phyloP scores from a whole-genome alignment of 164 flowering plant species.

The Taxillus chinensis region DNA sequence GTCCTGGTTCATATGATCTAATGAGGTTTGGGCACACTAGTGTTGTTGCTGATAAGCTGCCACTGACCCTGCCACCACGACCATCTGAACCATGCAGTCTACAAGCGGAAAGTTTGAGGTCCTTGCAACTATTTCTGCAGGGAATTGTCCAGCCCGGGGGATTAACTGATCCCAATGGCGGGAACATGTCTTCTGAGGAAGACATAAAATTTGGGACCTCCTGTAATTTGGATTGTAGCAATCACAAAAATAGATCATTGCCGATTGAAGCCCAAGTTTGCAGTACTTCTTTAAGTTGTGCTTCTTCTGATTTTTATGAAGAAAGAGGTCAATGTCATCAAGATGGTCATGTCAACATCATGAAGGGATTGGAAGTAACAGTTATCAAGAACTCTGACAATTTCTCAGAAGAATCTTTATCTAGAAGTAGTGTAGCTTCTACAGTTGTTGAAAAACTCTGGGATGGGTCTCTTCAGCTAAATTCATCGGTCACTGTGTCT shows the following conservation, averaged over 20 bases:
- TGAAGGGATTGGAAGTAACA: constrained; percentile 5
- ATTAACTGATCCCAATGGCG: constrained; percentile 1
- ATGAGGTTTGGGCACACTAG: neutral
- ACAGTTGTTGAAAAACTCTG: constrained; percentile 34
- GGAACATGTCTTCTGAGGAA: constrained; percentile 5
- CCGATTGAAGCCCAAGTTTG: constrained; percentile 10
- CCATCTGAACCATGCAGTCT: neutral
- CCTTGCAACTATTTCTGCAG: constrained; percentile 7
- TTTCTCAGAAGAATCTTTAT: constrained; percentile 3
- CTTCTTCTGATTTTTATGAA: constrained; percentile 2
- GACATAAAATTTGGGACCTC: constrained; percentile 7
- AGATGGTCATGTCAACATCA: constrained; percentile 5
- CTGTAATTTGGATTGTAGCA: constrained; percentile 8
- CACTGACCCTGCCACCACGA: no score
- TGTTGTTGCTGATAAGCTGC: neutral
- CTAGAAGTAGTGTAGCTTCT: constrained; percentile 9
- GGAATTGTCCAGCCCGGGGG: neutral
- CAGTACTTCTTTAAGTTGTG: constrained; percentile 1
- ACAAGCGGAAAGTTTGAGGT: constrained; percentile 7
- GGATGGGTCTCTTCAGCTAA: constrained; percentile 54
- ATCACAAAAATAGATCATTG: constrained; percentile 2
- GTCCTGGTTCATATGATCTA: constrained; percentile 8
- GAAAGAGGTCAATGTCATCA: constrained; percentile 2
- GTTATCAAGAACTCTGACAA: constrained; percentile 2
- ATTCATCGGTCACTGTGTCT: constrained; percentile 30